Percentiles rank a stretch among this genome's conserved stretches.
phyloP scores from a whole-genome alignment of 1,284 basidiomycete genomes.

The Fistulina hepatica region DNA sequence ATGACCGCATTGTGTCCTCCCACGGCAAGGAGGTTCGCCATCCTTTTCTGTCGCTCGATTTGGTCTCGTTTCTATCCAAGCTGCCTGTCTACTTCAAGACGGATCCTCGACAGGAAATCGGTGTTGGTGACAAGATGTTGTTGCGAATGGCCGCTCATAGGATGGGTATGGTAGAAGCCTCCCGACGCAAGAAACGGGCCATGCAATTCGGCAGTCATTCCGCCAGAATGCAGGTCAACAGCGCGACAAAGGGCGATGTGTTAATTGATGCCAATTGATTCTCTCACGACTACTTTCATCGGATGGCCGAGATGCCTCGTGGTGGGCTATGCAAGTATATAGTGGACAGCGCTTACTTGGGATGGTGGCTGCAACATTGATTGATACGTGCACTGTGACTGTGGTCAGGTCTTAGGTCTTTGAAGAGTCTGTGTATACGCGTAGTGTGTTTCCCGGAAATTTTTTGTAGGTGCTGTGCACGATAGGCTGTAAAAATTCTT shows the following conservation, averaged over 20 bases:
- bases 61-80: constrained; percentile 63
- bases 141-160: constrained; percentile 60
- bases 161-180: constrained; percentile 61
- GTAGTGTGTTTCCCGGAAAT: no score
- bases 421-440: no score
- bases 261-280: constrained; percentile 2
- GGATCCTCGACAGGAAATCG: constrained; percentile 58
- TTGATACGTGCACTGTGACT: no score
- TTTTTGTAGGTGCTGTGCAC: no score
- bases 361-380: no score
- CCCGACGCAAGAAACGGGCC: constrained; percentile 74
- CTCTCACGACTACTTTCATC: no score
- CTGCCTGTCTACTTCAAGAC: constrained; percentile 76
- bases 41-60: constrained; percentile 75
- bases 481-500: no score
- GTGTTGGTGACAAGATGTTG: constrained; percentile 82
- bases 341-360: constrained; percentile 1
- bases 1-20: constrained; percentile 84
- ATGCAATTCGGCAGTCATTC: constrained; percentile 97
- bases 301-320: no score
- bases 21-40: constrained; percentile 87
- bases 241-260: constrained; percentile 43
- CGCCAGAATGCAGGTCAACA: constrained; percentile 66
- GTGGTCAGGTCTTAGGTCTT: no score
- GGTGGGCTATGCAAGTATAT: no score